Base-by-base conservation (phyloP, 2,329 filamentous ascomycete genomes). In the Zarea fungicola region DNA sequence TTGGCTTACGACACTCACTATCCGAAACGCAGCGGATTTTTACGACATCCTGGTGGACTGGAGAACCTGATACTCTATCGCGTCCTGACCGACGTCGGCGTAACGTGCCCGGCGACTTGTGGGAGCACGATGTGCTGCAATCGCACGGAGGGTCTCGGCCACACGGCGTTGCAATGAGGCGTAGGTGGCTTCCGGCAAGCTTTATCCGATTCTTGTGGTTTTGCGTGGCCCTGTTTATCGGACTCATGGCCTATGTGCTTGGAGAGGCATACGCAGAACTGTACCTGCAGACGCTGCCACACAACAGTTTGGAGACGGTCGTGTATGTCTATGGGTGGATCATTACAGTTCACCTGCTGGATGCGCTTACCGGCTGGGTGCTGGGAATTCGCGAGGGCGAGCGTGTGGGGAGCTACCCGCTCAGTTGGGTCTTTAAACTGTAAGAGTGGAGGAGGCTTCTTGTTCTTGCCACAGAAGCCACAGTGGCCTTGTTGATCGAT, bases 241-340 rank as follows among this genome's bases (percentile, higher is more conserved):
- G 77, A 11, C 70, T 86, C 55, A 69, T 85, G 57, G 83, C 81
- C 13, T 85, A 85, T 62, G 76, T 84, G 9, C 72, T 85, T 55
- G 83, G 83, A 61, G 83, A 86, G 63, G 80, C 80, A 1, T 85
- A 85, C 61, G 82, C 82, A 14, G 83, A 85, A 66, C 78, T 84
- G 11, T 86, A 86, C 56, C 70, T 86, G 31, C 74, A 80, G 32
- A 85, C 83, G 1, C 65, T 86, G 49, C 83, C 83, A 5, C 83
- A 86, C 59, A 76, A 77, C 65, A 85, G 76, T 52, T 70, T 82
- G 54, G 81, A 85, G 61, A 85, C 82, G 0, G 77, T 86, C 45
- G 72, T 84, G 10, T 86, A 86, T 58, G 83, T 86, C 42, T 86
- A 85, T 61, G 83, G 80, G 42, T 86, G 83, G 83, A 80, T 85